phyloP scores from a whole-genome alignment of 257 asterid genomes.

The Nicotiana benthamiana region DNA sequence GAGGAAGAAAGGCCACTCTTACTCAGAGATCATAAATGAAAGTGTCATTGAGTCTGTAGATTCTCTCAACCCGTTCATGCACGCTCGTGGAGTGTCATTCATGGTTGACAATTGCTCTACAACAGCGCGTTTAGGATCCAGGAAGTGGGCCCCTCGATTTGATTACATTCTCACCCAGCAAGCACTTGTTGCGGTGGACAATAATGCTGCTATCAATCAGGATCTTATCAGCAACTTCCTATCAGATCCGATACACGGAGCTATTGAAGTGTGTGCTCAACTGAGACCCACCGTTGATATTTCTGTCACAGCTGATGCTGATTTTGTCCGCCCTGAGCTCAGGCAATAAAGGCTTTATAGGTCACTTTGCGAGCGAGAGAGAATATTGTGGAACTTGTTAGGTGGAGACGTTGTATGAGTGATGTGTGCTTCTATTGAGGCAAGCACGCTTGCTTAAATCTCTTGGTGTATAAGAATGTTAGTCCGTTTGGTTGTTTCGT shows the following conservation, averaged over 20 bases:
- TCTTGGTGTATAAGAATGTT: not conserved
- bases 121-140: slow-evolving; percentile 83
- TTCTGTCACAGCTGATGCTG: slow-evolving; percentile 84
- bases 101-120: slow-evolving; percentile 99
- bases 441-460: not conserved
- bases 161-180: slow-evolving; percentile 88
- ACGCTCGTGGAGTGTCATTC: slow-evolving; percentile 94
- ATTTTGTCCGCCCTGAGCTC: slow-evolving; percentile 88
- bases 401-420: not conserved
- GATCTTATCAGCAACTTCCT: slow-evolving; percentile 87
- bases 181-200: slow-evolving; percentile 80
- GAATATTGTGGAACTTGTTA: not conserved
- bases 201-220: slow-evolving; percentile 46
- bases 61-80: slow-evolving; percentile 94
- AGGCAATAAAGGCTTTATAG: slow-evolving; percentile 32
- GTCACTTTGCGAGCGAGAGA: not conserved
- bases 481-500: not conserved
- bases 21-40: slow-evolving; percentile 88
- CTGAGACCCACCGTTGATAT: slow-evolving; percentile 94
- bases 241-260: slow-evolving; percentile 76
- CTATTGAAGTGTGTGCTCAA: slow-evolving; percentile 77
- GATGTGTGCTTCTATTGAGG: not conserved
- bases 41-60: slow-evolving; percentile 90
- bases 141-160: slow-evolving; percentile 95
- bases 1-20: slow-evolving; percentile 94